phyloP scores from a whole-genome alignment of 495 filamentous ascomycete genomes.

The Aspergillus incahuasiensis region DNA sequence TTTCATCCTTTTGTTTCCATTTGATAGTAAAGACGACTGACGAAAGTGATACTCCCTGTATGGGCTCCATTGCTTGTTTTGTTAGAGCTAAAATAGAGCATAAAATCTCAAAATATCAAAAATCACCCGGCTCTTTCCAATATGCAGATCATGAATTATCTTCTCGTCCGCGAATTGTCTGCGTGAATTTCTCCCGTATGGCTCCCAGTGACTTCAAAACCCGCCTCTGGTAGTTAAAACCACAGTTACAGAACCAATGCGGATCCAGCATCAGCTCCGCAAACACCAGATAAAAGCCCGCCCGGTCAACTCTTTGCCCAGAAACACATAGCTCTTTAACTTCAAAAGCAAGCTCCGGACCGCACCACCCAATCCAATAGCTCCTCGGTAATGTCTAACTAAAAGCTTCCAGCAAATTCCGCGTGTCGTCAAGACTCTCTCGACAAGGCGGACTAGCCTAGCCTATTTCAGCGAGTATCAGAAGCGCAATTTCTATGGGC shows the following conservation, averaged over 20 bases:
- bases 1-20: slow-evolving; percentile 11
- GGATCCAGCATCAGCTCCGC: background rate
- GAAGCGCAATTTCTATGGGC: slow-evolving; percentile 4
- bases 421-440: background rate
- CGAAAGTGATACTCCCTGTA: slow-evolving; percentile 16
- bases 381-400: slow-evolving; percentile 2
- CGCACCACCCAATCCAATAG: slow-evolving; percentile 10
- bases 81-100: slow-evolving; percentile 21
- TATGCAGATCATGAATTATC: background rate
- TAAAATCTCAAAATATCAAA: slow-evolving; percentile 4
- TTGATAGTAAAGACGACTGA: slow-evolving; percentile 15
- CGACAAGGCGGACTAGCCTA: background rate
- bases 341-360: slow-evolving; percentile 2
- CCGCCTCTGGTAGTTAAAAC: background rate
- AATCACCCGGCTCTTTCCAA: background rate
- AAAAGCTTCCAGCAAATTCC: slow-evolving; percentile 7
- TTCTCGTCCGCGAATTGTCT: background rate
- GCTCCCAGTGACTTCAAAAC: background rate
- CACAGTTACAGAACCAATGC: slow-evolving; percentile 3
- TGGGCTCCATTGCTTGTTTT: slow-evolving; percentile 15
- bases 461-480: slow-evolving; percentile 7
- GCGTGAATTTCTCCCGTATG: background rate
- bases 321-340: background rate
- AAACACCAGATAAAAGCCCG: slow-evolving; percentile 3
- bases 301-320: background rate